These are phyloP conservation scores for Cynara cardunculus DNA, from an alignment of 129 eudicot species.

Conservation along the genomic window DNA sequence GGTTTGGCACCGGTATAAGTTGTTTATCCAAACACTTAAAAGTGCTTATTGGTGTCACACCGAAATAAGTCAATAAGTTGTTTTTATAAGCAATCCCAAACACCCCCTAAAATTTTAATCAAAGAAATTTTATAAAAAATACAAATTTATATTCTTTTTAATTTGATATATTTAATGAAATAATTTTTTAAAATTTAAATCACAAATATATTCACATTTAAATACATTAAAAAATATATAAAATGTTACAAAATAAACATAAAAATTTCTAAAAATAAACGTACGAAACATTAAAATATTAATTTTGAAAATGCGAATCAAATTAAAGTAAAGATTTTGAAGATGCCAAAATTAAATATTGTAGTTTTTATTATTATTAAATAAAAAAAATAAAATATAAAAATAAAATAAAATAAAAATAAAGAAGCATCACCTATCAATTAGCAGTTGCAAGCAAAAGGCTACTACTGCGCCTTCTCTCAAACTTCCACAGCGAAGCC, in stretches of 20 bases:
- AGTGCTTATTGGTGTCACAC: too few relatives aligned
- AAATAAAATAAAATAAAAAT: background rate
- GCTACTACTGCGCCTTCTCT: conserved; percentile 16
- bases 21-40: too few relatives aligned
- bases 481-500: conserved; percentile 20
- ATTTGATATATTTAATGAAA: too few relatives aligned
- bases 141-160: too few relatives aligned
- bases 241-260: background rate
- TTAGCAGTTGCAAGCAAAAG: conserved; percentile 28
- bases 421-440: conserved; percentile 14
- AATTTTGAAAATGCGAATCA: background rate
- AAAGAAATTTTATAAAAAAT: too few relatives aligned
- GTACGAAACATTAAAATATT: background rate
- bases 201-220: too few relatives aligned
- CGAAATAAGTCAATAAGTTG: too few relatives aligned
- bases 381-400: background rate
- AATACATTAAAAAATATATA: too few relatives aligned
- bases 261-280: background rate
- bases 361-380: background rate
- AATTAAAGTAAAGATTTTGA: background rate
- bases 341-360: background rate
- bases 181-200: too few relatives aligned
- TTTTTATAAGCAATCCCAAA: too few relatives aligned
- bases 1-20: too few relatives aligned
- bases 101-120: too few relatives aligned